A percentile compares a stretch with the other conserved stretches of the same genome.
These are phyloP conservation scores for Brassica cretica DNA, from an alignment of 345 rosid genomes.

Conservation along the genomic window DNA sequence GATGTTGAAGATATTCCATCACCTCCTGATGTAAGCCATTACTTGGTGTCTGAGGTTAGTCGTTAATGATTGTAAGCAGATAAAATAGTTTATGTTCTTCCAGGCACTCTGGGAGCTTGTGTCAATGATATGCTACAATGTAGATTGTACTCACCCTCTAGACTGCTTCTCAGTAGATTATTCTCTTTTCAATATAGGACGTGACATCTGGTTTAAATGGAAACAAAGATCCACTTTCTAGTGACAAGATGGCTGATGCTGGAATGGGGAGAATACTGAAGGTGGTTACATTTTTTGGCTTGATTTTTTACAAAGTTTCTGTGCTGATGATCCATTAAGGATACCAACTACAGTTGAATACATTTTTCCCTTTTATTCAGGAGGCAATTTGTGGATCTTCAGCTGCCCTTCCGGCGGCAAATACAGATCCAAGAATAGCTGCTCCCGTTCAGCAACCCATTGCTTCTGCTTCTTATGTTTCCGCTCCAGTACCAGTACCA, in stretches of 20 bases:
- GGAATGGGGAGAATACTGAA: slow-evolving; percentile 86
- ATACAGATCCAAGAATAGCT: slow-evolving; percentile 66
- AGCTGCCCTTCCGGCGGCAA: slow-evolving; percentile 48
- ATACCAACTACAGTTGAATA: too few species aligned
- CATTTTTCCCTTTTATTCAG: slow-evolving; percentile 45
- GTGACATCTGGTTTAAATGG: slow-evolving; percentile 65
- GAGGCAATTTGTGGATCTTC: slow-evolving; percentile 76
- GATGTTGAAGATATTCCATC: slow-evolving; percentile 68
- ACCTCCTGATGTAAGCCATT: slow-evolving; percentile 96
- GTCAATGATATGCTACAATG: slow-evolving; percentile 2
- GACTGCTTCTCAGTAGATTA: slow-evolving; percentile 21
- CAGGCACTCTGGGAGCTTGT: slow-evolving; percentile 15
- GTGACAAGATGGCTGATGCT: slow-evolving; percentile 85
- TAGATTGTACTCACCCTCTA: slow-evolving; percentile 10
- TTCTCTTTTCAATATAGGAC: slow-evolving; percentile 57
- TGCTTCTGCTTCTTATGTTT: slow-evolving; percentile 62
- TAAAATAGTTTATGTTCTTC: not conserved
- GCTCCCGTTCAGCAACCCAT: slow-evolving; percentile 55
- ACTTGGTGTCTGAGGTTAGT: slow-evolving; percentile 89
- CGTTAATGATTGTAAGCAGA: slow-evolving; percentile 5
- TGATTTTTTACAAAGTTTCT: slow-evolving; percentile 6
- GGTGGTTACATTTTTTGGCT: slow-evolving; percentile 44
- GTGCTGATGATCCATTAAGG: not conserved
- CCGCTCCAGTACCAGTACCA: slow-evolving; percentile 48
- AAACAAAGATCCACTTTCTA: slow-evolving; percentile 63